Evolutionary conservation across 768 basidiomycete genomes (phyloP), one percentile per base, ranked within the genome.

Genomic region (Lyophyllum decastes): DNA sequence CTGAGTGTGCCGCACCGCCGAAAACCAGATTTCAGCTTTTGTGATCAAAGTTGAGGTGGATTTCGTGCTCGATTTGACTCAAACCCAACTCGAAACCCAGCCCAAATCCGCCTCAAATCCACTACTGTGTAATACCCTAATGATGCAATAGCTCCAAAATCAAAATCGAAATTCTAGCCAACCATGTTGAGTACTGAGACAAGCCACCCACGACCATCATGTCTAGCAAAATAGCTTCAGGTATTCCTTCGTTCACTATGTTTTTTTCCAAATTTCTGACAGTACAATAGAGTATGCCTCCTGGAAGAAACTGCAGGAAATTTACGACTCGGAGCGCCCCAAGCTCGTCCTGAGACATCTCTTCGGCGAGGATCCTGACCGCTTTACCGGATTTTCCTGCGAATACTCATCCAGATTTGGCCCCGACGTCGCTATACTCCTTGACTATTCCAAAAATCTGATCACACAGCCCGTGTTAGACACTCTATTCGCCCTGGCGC

Each of bases 361-460:
- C 67, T 99, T 99, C 71, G 87, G 86, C 22, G 79, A 89, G 67
- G 95, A 98, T 76, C 88, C 95, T n/a, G 58, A 83, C 54, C 89
- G 97, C 57, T 99, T 98, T 79, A 68, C 83, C 49, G 92, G 88
- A 69, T 95, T 94, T 76, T 92, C 89, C 45, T 82, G 79, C 54
- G 81, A 87, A 61, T 95, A 95, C 75, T 78, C 80, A 38, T 85
- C 90, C 21, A 68, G 82, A 9, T 78, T 78, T 43, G 87, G 88
- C 49, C 81, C 87, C 9, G 79, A 81, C 58, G 87, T 88, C 51
- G 89, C 90, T 50, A 82, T 99, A 79, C 84, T 99, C 59, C 82
- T 97, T 70, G 96, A 99, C 75, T 95, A 92, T 78, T 97, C 94
- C 70, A 98, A 99, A 77, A 96, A 98, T 78, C 76, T 98, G 65